Percentiles rank a stretch among this genome's conserved stretches.
Evolutionary conservation across 1,139 yeast species (phyloP).

Genomic region (Geotrichum candidum): DNA sequence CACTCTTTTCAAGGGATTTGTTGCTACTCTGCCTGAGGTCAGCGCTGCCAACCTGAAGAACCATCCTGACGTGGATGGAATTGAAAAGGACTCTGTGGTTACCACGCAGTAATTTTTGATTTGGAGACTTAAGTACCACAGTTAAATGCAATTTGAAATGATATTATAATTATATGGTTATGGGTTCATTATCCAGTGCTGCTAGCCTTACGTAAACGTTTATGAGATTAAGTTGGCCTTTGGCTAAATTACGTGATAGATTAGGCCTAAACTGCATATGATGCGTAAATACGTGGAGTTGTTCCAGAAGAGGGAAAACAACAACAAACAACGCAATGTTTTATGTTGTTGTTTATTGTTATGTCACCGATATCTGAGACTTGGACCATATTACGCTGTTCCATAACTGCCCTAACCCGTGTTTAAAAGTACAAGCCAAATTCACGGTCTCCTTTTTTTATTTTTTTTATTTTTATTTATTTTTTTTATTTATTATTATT

Average conservation of each 20-base stretch:
- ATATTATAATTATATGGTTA: neutral
- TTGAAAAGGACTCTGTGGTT: slow-evolving; percentile 34
- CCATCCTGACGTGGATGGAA: slow-evolving; percentile 29
- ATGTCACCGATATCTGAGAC: neutral
- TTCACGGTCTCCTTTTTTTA: too few relatives aligned
- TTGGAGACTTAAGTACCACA: neutral
- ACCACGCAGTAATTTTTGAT: slow-evolving; percentile 20
- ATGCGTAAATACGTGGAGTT: neutral
- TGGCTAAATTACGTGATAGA: neutral
- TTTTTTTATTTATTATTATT: too few relatives aligned
- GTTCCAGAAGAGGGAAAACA: neutral
- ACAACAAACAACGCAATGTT: too few relatives aligned
- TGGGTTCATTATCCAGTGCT: neutral
- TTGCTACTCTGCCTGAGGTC: slow-evolving; percentile 31
- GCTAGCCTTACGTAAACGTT: neutral
- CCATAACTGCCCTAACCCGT: too few relatives aligned
- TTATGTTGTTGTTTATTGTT: neutral
- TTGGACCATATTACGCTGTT: too few relatives aligned
- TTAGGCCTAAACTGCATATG: neutral
- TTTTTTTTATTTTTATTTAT: too few relatives aligned
- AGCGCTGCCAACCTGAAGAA: slow-evolving; percentile 25
- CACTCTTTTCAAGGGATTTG: slow-evolving; percentile 30
- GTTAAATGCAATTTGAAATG: too few relatives aligned
- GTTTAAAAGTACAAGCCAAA: too few relatives aligned
- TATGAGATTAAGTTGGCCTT: neutral